Base-by-base conservation (phyloP, 177 flowering plant species). In the Telopea speciosissima region DNA sequence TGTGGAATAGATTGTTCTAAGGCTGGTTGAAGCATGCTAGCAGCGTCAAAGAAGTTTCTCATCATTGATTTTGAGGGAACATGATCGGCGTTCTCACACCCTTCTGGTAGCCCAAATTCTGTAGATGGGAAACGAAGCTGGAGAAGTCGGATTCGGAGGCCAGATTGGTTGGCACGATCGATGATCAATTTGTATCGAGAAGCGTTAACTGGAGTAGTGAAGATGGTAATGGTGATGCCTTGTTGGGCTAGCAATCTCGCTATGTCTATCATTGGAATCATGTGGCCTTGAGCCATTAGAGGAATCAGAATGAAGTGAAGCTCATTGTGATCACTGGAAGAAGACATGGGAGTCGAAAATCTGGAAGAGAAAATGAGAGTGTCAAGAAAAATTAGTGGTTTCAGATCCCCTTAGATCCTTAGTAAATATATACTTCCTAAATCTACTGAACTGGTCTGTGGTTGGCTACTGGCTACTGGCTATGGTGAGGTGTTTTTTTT, bases 121-220 rank as follows among this genome's bases (percentile, higher is more conserved):
- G 17, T 12, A 12, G 17, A 49, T 11, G 54, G 54, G 19, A 49
- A 49, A 12, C 54, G 54, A 13, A 49, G 54, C 13, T 12, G 14
- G 54, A 49, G 54, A 49, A 49, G 54, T 49, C 13, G 54, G 5
- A 49, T 49, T 49, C 5, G 54, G 19, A 12, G 54, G 3, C 54
- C 54, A 1, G 54, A 49, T 49, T 49, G 19, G 1, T 17, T 5
- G 17, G 80, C 82, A 19, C 82, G 79, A 1, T 58, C 17, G 21
- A 86, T 45, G 21, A 25, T n/a, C 1, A 72, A 1, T 1, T 59
- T 33, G 52, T 77, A 77, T 2, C 86, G 71, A 16, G 76, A 28
- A 1, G 86, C 82, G 45, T 84, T 84, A 7, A 61, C 66, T 23
- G 86, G 86, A 5, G 89, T 86, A 0, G 81, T 79, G 65, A 86